Percentiles rank a stretch among this genome's conserved stretches.
These are phyloP conservation scores for Fusarium temperatum DNA, from an alignment of 2,329 filamentous ascomycete genomes.

Conservation along the genomic window DNA sequence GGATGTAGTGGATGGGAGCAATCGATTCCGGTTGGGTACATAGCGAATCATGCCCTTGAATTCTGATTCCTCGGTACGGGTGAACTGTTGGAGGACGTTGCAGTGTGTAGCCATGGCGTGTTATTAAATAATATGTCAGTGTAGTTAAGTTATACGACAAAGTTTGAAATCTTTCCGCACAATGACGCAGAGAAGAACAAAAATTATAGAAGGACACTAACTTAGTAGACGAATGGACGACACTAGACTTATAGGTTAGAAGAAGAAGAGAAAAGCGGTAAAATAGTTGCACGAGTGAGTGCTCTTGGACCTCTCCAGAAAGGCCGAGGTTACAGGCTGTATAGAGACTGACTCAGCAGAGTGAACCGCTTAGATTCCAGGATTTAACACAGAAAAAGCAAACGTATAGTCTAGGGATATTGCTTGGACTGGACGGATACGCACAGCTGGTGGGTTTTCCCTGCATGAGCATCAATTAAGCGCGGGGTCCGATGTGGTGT, in stretches of 20 bases:
- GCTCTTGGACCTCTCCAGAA: conserved; percentile 3
- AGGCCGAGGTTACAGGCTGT: conserved; percentile 29
- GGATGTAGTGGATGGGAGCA: conserved; percentile 12
- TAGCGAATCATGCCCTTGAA: conserved; percentile 33
- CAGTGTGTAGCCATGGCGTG: conserved; percentile 10
- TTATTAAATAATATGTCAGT: background rate
- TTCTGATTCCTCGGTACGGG: conserved; percentile 27
- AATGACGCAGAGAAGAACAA: conserved; percentile 6
- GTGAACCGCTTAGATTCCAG: conserved; percentile 25
- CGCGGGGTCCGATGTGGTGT: conserved; percentile 9
- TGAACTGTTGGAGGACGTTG: conserved; percentile 18
- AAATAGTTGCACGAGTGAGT: conserved; percentile 24
- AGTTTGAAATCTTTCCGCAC: background rate
- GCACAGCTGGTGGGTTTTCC: conserved; percentile 1
- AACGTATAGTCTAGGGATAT: conserved; percentile 8
- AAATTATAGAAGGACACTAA: conserved; percentile 10
- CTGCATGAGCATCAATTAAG: conserved; percentile 17
- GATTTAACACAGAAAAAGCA: conserved; percentile 26
- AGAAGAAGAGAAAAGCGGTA: conserved; percentile 14
- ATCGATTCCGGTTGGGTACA: conserved; percentile 9
- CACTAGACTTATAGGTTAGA: conserved; percentile 29
- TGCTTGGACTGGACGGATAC: background rate
- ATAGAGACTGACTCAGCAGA: conserved; percentile 32
- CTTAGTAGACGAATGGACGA: conserved; percentile 11
- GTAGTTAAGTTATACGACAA: background rate